phyloP scores from a whole-genome alignment of 2,329 filamentous ascomycete species.

The Claviceps sp. region DNA sequence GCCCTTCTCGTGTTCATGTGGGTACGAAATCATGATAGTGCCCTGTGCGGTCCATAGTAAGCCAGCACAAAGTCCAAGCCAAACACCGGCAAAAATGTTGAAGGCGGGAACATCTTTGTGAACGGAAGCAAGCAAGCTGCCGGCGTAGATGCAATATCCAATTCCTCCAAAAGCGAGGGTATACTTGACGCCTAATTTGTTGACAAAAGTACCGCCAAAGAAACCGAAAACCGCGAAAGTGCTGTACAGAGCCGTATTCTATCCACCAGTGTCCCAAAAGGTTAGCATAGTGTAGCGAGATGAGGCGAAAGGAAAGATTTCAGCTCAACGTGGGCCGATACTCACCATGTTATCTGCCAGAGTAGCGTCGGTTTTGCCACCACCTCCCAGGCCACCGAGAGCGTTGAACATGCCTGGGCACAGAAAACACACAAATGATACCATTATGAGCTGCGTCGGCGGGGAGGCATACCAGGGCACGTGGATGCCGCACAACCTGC shows the following conservation, averaged over 20 bases:
- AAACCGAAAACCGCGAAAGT: constrained; percentile 55
- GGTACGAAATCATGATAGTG: constrained; percentile 83
- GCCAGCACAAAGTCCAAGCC: constrained; percentile 67
- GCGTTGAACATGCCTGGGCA: constrained; percentile 65
- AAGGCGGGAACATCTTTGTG: constrained; percentile 35
- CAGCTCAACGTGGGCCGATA: neutral
- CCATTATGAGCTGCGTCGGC: constrained; percentile 55
- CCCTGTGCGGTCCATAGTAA: constrained; percentile 74
- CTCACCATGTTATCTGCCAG: constrained; percentile 23
- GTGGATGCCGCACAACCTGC: constrained; percentile 33
- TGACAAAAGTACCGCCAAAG: constrained; percentile 63
- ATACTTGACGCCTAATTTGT: constrained; percentile 54
- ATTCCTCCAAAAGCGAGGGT: constrained; percentile 59
- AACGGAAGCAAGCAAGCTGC: constrained; percentile 54
- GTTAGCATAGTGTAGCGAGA: neutral
- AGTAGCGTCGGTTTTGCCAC: constrained; percentile 34
- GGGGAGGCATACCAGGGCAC: constrained; percentile 61
- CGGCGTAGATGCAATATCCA: constrained; percentile 62
- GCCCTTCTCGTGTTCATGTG: constrained; percentile 67
- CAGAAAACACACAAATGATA: constrained; percentile 41
- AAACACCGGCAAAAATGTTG: constrained; percentile 56
- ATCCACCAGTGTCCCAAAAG: neutral
- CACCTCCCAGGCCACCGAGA: constrained; percentile 49
- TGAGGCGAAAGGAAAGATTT: neutral
- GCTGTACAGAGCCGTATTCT: constrained; percentile 54